Evolutionary conservation across 1,284 basidiomycete genomes (phyloP).

Genomic region (Clitocybe nebularis): DNA sequence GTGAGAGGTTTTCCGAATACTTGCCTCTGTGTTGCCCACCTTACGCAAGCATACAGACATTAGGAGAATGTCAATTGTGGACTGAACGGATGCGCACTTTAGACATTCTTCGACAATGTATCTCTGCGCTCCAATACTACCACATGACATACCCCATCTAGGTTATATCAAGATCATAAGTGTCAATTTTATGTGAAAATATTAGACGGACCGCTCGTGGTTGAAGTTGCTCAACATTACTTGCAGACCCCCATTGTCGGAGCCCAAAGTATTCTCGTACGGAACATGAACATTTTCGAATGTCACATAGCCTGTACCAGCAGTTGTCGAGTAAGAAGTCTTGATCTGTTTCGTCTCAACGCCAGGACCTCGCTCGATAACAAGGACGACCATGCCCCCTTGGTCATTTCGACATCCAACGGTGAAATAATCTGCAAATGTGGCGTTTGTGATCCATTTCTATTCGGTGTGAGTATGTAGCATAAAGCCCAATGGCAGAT

Average conservation of each 20-base stretch:
- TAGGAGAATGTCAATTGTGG: not conserved
- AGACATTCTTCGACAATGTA: slow-evolving; percentile 62
- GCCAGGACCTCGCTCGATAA: slow-evolving; percentile 65
- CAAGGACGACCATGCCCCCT: slow-evolving; percentile 73
- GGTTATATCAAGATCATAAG: not conserved
- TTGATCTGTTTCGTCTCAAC: slow-evolving; percentile 80
- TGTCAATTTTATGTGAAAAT: slow-evolving; percentile 1
- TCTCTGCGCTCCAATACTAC: slow-evolving; percentile 52
- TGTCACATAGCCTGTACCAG: slow-evolving; percentile 77
- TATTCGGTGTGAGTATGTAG: slow-evolving; percentile 14
- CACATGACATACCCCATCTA: slow-evolving; percentile 36
- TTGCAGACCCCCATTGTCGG: slow-evolving; percentile 73
- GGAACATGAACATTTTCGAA: slow-evolving; percentile 84
- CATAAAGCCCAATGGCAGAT: too few species aligned
- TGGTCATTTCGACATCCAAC: slow-evolving; percentile 59
- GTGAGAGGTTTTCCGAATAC: slow-evolving; percentile 78
- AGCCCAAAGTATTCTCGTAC: slow-evolving; percentile 76
- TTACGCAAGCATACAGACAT: slow-evolving; percentile 21
- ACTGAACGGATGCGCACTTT: slow-evolving; percentile 38
- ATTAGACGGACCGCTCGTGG: slow-evolving; percentile 23
- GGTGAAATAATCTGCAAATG: slow-evolving; percentile 51
- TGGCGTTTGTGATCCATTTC: slow-evolving; percentile 84
- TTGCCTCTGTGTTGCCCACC: slow-evolving; percentile 64
- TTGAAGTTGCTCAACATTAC: slow-evolving; percentile 58
- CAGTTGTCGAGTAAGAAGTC: slow-evolving; percentile 65